Evolutionary conservation across 495 filamentous ascomycete species (phyloP), one percentile per base, ranked within the genome.

Genomic region (Aeminium ludgeri): DNA sequence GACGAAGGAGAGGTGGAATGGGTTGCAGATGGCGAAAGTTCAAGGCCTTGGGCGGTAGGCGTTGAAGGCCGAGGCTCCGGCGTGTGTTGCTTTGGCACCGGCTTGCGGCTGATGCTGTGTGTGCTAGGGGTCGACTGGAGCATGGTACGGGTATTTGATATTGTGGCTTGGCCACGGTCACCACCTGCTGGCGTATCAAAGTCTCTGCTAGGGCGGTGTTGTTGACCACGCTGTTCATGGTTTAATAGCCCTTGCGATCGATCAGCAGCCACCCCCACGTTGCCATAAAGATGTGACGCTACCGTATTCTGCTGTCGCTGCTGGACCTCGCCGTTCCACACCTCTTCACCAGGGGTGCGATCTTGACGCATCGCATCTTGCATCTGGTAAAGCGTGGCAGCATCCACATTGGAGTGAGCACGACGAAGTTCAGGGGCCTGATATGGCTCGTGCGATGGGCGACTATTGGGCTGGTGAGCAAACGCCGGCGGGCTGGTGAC

Each of bases 341-440:
- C 34, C 17, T 49, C 35, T 10, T 41, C 36, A 17, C 18, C 13
- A 3, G 36, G 20, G 17, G 38, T 27, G 23, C 30, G 37, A 17
- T 41, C 50, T 20, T 36, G 44, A 7, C 37, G 50, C 12, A 71
- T 72, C 30, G 78, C 78, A 30, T 73, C 76, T 23, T 70, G 70
- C 36, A 95, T 54, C 52, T 92, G 82, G 1, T 74, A 66, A 7
- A 95, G 65, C 12, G 86, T 95, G 3, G 73, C 76, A 41, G 72
- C 65, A 17, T 86, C 92, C 59, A 95, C 73, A 10, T 82, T 73
- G 47, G 76, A 83, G 41, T 79, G 86, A 39, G 78, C 80, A 41
- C 73, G 70, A 36, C 79, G 74, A 57, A 84, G 65, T 46, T 86
- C 80, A n/a, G 76, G 68, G 20, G 80, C 73, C 33, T 76, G 68